Evolutionary conservation across 148 eudicot genomes (phyloP), one percentile per base, ranked within the genome.

Genomic region (Oxyria digyna): DNA sequence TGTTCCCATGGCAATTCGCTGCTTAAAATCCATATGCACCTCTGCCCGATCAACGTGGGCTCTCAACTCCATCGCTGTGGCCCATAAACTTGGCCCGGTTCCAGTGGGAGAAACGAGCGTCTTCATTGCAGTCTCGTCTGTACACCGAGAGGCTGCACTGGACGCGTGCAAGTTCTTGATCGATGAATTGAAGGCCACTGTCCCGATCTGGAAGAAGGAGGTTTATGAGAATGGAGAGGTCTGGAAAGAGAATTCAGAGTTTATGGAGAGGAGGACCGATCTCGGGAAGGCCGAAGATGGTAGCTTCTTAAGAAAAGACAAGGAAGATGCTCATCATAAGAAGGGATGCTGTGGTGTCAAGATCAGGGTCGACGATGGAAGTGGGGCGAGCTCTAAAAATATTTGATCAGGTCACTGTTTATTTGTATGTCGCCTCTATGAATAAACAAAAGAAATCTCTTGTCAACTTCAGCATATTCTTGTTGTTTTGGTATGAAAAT

Each of bases 181-280:
- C 3, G 98, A 93, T 77, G 98, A 89, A 78, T 42, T 93, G 18
- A 93, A 93, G 83, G 96, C 98, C 3, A 77, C 88, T 0, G 94
- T 93, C 62, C 98, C 96, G 0, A 93, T 93, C 11, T 93, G 96
- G 96, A 93, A 89, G 85, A 93, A 87, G 76, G 98, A 89, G 83
- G 91, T 89, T 43, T 89, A 89, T 77, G 77, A 81, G 1, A 86
- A 89, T 46, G 98, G 96, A 41, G 97, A 92, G 82, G 84, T 87
- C 15, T 92, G 97, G 97, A 92, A 92, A 69, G 96, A 92, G 86
- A 93, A 93, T 27, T 78, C 81, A 0, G 98, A 89, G 81, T 85
- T 87, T 59, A 14, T 85, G 35, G 87, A 81, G 64, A 85, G 92
- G 77, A 81, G 77, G 67, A 63, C 71, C 0, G 86, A 87, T 37